Evolutionary conservation across 2,329 filamentous ascomycete species (phyloP).

Genomic region (Beauveria medogensis): DNA sequence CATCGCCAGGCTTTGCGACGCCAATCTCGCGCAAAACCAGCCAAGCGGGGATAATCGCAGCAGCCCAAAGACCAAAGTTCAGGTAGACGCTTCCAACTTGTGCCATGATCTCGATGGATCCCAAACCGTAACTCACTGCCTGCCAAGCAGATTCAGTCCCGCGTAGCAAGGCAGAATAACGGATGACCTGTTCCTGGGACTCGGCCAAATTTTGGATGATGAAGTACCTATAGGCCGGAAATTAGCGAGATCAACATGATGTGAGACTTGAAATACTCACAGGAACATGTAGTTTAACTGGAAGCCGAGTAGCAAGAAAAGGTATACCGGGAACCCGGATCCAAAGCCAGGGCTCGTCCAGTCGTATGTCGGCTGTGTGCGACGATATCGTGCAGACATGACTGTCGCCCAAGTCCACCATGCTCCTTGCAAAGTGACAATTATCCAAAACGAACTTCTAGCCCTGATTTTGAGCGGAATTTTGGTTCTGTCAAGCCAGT

Average conservation of each 20-base stretch:
- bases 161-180: slow-evolving; percentile 58
- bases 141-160: slow-evolving; percentile 68
- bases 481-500: slow-evolving; percentile 50
- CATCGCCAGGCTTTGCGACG: not conserved
- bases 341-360: slow-evolving; percentile 59
- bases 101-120: slow-evolving; percentile 53
- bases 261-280: slow-evolving; percentile 27
- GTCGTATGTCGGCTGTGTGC: slow-evolving; percentile 53
- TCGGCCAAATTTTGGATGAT: slow-evolving; percentile 58
- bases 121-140: slow-evolving; percentile 62
- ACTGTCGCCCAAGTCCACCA: slow-evolving; percentile 69
- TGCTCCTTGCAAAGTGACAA: slow-evolving; percentile 52
- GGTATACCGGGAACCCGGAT: slow-evolving; percentile 55
- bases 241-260: not conserved
- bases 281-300: slow-evolving; percentile 68
- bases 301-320: slow-evolving; percentile 60
- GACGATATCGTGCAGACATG: slow-evolving; percentile 51
- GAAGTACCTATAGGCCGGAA: slow-evolving; percentile 47
- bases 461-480: slow-evolving; percentile 47
- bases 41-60: slow-evolving; percentile 59
- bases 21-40: slow-evolving; percentile 53
- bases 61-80: slow-evolving; percentile 61
- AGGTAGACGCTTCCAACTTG: slow-evolving; percentile 60
- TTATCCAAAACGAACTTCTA: slow-evolving; percentile 44
- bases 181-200: slow-evolving; percentile 55